phyloP scores from a whole-genome alignment of 805 yeast genomes.

The Pichia scutulata region DNA sequence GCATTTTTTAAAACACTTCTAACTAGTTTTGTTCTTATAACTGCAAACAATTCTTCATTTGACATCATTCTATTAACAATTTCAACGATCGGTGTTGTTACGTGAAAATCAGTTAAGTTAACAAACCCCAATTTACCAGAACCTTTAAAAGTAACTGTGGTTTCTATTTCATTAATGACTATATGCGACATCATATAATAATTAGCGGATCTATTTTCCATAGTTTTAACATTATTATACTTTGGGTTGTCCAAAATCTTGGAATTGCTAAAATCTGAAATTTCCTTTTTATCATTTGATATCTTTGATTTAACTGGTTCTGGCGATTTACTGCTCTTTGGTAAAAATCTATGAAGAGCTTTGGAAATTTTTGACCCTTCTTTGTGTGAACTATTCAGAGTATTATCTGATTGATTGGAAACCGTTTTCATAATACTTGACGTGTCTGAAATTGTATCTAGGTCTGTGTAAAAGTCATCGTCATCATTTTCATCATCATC shows the following conservation, averaged over 20 bases:
- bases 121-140: slow-evolving; percentile 60
- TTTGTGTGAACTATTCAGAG: background rate
- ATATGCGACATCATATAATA: slow-evolving; percentile 34
- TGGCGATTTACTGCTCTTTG: background rate
- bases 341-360: slow-evolving; percentile 5
- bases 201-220: slow-evolving; percentile 36
- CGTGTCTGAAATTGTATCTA: background rate
- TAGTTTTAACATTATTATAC: slow-evolving; percentile 26
- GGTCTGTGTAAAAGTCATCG: slow-evolving; percentile 2
- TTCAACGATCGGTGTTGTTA: slow-evolving; percentile 56
- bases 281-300: background rate
- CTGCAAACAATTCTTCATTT: slow-evolving; percentile 55
- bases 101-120: slow-evolving; percentile 65
- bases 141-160: slow-evolving; percentile 74
- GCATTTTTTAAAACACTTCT: slow-evolving; percentile 54
- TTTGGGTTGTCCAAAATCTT: background rate
- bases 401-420: background rate
- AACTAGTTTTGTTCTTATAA: slow-evolving; percentile 53
- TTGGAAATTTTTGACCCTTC: slow-evolving; percentile 4
- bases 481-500: slow-evolving; percentile 3
- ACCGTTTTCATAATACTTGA: background rate
- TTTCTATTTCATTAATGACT: slow-evolving; percentile 19
- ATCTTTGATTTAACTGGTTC: background rate
- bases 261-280: background rate
- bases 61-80: slow-evolving; percentile 65